These are phyloP conservation scores for Papilionanthe hybrid DNA, from an alignment of 116 monocot species.

Conservation along the genomic window DNA sequence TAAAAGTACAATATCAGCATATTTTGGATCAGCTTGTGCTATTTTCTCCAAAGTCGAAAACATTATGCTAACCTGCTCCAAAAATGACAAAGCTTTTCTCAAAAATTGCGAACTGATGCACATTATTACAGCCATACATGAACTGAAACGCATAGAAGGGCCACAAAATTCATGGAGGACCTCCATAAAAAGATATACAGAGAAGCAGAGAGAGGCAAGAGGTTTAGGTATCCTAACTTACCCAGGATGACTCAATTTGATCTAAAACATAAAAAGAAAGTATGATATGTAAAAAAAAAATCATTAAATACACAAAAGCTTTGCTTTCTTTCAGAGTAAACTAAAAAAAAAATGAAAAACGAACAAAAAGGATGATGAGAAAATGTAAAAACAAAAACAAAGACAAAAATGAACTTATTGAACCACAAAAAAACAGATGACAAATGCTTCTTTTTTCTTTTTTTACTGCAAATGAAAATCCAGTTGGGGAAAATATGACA, in stretches of 20 bases:
- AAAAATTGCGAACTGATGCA: background rate
- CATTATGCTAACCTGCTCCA: conserved; percentile 75
- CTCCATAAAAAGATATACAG: background rate
- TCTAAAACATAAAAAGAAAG: background rate
- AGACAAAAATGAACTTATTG: too few relatives aligned
- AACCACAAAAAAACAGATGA: too few relatives aligned
- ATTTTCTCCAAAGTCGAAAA: conserved; percentile 83
- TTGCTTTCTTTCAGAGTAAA: background rate
- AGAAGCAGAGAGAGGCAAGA: too few relatives aligned
- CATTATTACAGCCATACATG: background rate
- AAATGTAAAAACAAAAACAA: background rate
- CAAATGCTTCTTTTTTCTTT: too few relatives aligned
- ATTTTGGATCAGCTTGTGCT: conserved; percentile 76
- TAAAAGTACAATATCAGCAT: conserved; percentile 79
- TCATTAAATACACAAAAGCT: background rate
- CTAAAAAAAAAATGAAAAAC: background rate
- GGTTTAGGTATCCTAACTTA: background rate
- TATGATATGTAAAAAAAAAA: background rate
- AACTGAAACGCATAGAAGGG: background rate
- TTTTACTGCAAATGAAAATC: too few relatives aligned
- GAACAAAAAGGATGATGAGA: background rate
- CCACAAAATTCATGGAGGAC: background rate
- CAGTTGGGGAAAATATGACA: too few relatives aligned
- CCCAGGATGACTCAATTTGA: background rate
- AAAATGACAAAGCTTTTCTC: background rate